A percentile compares a stretch with the other conserved stretches of the same genome.
Evolutionary conservation across 805 yeast species (phyloP).

Genomic region (Kurtzmaniella fragi): DNA sequence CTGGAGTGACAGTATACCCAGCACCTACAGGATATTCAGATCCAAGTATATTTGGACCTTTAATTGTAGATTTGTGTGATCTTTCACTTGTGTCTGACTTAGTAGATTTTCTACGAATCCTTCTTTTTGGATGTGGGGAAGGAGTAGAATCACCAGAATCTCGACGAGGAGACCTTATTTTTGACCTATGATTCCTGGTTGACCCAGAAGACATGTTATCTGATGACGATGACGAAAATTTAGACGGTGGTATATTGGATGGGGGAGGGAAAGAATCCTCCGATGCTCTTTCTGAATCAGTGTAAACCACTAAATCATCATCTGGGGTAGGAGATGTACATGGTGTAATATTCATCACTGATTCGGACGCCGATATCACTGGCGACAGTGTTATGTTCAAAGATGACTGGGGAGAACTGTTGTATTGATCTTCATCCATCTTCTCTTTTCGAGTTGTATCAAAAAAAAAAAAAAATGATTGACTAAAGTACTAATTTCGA

Average conservation of each 20-base stretch:
- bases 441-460: background rate
- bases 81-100: constrained; percentile 20
- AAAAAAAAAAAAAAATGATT: background rate
- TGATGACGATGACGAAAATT: background rate
- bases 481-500: background rate
- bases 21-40: constrained; percentile 14
- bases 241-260: background rate
- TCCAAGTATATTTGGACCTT: constrained; percentile 7
- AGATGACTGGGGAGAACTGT: constrained; percentile 1
- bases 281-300: constrained; percentile 33
- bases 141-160: constrained; percentile 15
- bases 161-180: constrained; percentile 8
- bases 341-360: constrained; percentile 19
- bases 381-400: constrained; percentile 15
- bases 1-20: constrained; percentile 33
- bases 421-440: constrained; percentile 1
- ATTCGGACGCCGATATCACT: constrained; percentile 13
- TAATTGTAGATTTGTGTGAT: constrained; percentile 14
- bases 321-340: constrained; percentile 9
- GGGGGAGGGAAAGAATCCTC: constrained; percentile 17
- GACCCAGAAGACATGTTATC: background rate
- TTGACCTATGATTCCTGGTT: background rate
- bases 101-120: constrained; percentile 19
- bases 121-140: constrained; percentile 17
- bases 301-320: constrained; percentile 29